phyloP scores from a whole-genome alignment of 805 yeast species.

The Pichia cabralensis region DNA sequence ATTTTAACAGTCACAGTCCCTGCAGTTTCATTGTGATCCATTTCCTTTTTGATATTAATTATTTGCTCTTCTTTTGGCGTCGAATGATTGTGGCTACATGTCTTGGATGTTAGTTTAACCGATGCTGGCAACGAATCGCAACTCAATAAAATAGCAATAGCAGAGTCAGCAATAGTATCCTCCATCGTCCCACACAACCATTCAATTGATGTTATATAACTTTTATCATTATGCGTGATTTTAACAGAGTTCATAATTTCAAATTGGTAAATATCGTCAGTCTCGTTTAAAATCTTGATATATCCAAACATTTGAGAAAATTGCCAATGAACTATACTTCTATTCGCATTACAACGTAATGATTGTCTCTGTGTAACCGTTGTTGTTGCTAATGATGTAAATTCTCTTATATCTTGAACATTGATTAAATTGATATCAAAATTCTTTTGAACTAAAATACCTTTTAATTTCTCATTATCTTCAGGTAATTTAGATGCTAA shows the following conservation, averaged over 20 bases:
- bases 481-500: slow-evolving; percentile 38
- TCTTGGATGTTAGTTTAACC: slow-evolving; percentile 68
- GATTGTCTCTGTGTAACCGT: slow-evolving; percentile 75
- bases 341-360: slow-evolving; percentile 68
- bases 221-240: slow-evolving; percentile 36
- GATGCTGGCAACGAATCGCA: slow-evolving; percentile 95
- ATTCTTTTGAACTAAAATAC: slow-evolving; percentile 84
- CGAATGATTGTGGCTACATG: slow-evolving; percentile 34
- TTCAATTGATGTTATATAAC: slow-evolving; percentile 53
- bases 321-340: slow-evolving; percentile 79
- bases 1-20: neutral
- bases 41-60: neutral
- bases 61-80: neutral
- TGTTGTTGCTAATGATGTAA: slow-evolving; percentile 77
- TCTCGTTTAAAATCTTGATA: slow-evolving; percentile 53
- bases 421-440: slow-evolving; percentile 79
- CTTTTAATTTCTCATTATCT: slow-evolving; percentile 44
- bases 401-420: slow-evolving; percentile 81
- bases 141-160: slow-evolving; percentile 79
- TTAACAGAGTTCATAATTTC: slow-evolving; percentile 57
- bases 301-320: slow-evolving; percentile 92
- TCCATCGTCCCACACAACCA: slow-evolving; percentile 88
- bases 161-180: slow-evolving; percentile 91
- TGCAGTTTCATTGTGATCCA: too few species aligned
- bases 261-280: slow-evolving; percentile 37